Conservation (phyloP, 78 protist species). For the Dictyostelium citrinum region DNA sequence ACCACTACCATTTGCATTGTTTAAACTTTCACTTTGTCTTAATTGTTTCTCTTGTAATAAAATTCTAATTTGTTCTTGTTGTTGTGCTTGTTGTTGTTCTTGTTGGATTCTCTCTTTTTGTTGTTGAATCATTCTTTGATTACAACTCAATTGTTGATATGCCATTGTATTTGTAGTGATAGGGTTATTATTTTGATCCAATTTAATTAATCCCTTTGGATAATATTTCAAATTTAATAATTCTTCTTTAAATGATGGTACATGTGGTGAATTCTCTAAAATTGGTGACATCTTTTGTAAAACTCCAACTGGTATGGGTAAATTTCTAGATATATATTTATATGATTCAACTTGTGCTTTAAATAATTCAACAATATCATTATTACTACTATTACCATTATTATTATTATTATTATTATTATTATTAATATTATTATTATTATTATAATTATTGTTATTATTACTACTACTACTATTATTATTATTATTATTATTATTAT, state of each 20-base stretch:
- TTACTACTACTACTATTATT: not conserved
- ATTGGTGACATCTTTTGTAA: constrained; percentile 6
- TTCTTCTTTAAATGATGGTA: not conserved
- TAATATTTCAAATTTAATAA: constrained; percentile 1
- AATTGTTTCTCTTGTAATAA: constrained; percentile 23
- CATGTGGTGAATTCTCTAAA: constrained; percentile 10
- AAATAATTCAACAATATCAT: constrained; percentile 1
- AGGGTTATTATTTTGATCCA: not conserved
- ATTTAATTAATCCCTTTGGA: constrained; percentile 11
- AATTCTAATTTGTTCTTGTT: not conserved
- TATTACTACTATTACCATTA: not conserved
- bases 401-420: not conserved
- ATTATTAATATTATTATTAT: not conserved
- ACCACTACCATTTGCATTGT: not conserved
- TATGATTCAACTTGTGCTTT: constrained; percentile 55
- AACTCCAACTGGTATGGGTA: constrained; percentile 39
- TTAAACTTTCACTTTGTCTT: not conserved
- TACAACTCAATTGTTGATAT: not conserved
- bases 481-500: not conserved
- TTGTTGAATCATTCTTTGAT: not conserved
- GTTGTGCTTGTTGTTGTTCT: not conserved
- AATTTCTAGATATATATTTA: constrained; percentile 60
- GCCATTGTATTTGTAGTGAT: not conserved
- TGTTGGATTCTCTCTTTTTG: not conserved
- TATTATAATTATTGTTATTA: no score